These are phyloP conservation scores for Mycena haematopus DNA, from an alignment of 768 basidiomycete genomes.

Conservation along the genomic window DNA sequence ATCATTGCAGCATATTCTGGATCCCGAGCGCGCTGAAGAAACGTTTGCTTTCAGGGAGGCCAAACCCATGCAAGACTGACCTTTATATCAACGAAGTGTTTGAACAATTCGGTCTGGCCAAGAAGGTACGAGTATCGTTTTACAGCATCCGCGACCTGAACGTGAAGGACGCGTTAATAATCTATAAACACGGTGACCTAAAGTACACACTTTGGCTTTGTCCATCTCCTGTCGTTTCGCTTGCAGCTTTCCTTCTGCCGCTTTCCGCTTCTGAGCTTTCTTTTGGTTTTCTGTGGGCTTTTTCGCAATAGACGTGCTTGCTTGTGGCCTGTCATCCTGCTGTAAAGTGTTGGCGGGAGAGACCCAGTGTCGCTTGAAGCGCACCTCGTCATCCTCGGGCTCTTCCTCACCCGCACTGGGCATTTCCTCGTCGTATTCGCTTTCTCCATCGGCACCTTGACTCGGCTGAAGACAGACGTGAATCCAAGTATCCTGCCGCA, in stretches of 20 bases:
- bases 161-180: constrained; percentile 23
- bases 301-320: constrained; percentile 36
- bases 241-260: constrained; percentile 71
- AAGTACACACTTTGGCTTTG: constrained; percentile 74
- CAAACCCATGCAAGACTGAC: constrained; percentile 43
- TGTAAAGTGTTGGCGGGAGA: constrained; percentile 15
- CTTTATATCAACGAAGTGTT: constrained; percentile 98
- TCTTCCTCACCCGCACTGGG: constrained; percentile 63
- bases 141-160: constrained; percentile 87
- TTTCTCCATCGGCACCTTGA: constrained; percentile 76
- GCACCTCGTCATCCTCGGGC: constrained; percentile 45
- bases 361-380: constrained; percentile 4
- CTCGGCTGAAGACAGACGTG: constrained; percentile 49
- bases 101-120: constrained; percentile 97
- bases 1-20: constrained; percentile 92
- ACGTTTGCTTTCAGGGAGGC: not conserved
- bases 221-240: constrained; percentile 84
- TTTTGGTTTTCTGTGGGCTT: constrained; percentile 43
- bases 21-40: constrained; percentile 78
- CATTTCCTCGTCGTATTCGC: constrained; percentile 67
- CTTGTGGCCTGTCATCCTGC: constrained; percentile 22
- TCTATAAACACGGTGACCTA: not conserved
- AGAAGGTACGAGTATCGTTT: constrained; percentile 98
- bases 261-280: constrained; percentile 62
- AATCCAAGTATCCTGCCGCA: not conserved